Evolutionary conservation across 75 land plant genomes (phyloP), one percentile per base, ranked within the genome.

Genomic region (Selaginella tamariscina): DNA sequence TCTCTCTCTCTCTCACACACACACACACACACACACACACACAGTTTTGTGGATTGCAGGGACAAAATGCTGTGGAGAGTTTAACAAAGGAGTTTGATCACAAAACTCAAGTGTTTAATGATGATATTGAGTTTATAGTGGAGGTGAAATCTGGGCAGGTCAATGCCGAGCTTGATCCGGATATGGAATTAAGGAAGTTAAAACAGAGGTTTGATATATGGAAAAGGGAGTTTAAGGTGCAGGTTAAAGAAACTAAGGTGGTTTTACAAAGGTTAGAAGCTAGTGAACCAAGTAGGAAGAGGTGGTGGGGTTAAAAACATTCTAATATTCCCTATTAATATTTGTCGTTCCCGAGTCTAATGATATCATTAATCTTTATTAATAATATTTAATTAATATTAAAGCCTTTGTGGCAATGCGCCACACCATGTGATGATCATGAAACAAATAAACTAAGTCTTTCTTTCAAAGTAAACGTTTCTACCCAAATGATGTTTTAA

Each of bases 161-260:
- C 24, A n/a, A 59, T 8, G 62, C 62, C 18, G 21, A 27, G 21
- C 24, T 59, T 5, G 62, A 59, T 59, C 62, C 62, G 9, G 62
- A 59, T n/a, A 59, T 59, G 26, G 62, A 59, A 23, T 21, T 59
- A 8, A 59, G 21, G 26, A 59, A 27, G 26, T 21, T 59, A 8
- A 59, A 59, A 23, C 62, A 59, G 26, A 21, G 62, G 21, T 59
- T 59, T n/a, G 62, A 59, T n/a, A n/a, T 26, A 21, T 59, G 62
- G 62, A 59, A 59, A n/a, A 59, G 21, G 62, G 62, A 59, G 8
- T 59, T 59, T n/a, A 59, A 59, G 62, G 26, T 59, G 62, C 23
- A 27, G 21, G 21, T 59, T 2, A 21, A 23, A n/a, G 62, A 59
- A 23, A 59, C 62, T 2, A 59, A 59, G 26, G 23, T 21, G 21